phyloP scores from a whole-genome alignment of 78 protist genomes.

The Protostelium mycophagum region DNA sequence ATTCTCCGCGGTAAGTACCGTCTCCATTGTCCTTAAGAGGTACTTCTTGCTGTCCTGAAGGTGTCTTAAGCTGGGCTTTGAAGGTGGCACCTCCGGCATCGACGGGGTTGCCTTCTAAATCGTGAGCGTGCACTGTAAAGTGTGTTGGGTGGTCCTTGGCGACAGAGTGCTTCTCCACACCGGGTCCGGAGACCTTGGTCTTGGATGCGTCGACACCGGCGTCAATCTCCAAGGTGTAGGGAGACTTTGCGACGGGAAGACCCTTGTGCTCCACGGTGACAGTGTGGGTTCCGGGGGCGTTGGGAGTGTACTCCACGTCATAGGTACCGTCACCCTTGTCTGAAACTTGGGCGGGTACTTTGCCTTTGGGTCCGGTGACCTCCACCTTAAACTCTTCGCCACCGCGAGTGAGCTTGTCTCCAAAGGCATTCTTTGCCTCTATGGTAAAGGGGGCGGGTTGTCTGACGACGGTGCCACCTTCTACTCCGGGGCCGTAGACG shows the following conservation, averaged over 20 bases:
- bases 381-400: neutral
- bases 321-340: neutral
- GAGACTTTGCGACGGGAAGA: neutral
- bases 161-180: neutral
- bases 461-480: constrained; percentile 35
- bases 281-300: constrained; percentile 37
- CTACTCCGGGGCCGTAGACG: constrained; percentile 48
- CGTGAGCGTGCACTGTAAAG: constrained; percentile 59
- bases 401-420: constrained; percentile 8
- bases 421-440: constrained; percentile 1
- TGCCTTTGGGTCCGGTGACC: neutral
- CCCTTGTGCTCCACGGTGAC: constrained; percentile 15
- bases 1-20: constrained; percentile 64
- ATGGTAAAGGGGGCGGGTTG: constrained; percentile 8
- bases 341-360: neutral
- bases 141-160: constrained; percentile 32
- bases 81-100: constrained; percentile 62
- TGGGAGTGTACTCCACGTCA: constrained; percentile 15
- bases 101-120: constrained; percentile 18
- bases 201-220: constrained; percentile 2
- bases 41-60: constrained; percentile 7
- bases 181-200: constrained; percentile 8
- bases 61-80: constrained; percentile 36
- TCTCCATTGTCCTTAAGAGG: constrained; percentile 62
- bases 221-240: neutral